Conservation (phyloP, 1,139 yeast genomes). For the Yamadazyma mexicana region DNA sequence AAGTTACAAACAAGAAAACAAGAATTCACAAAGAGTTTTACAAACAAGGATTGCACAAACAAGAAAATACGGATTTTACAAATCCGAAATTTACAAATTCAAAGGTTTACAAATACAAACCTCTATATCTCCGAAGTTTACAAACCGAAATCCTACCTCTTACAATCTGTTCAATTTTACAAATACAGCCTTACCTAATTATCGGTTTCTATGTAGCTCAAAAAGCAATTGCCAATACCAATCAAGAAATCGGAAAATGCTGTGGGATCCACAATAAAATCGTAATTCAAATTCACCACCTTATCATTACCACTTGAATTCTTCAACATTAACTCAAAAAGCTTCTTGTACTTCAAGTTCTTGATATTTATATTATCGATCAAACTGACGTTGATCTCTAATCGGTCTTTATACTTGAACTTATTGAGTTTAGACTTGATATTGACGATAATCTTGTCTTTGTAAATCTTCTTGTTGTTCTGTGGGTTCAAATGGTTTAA, state of each 20-base stretch:
- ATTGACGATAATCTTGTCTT: slow-evolving; percentile 35
- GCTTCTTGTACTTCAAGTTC: slow-evolving; percentile 38
- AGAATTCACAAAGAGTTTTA: too few species aligned
- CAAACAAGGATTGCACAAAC: too few species aligned
- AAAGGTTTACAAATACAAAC: too few species aligned
- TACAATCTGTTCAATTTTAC: neutral
- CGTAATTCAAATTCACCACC: slow-evolving; percentile 41
- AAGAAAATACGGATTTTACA: too few species aligned
- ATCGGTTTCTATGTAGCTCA: slow-evolving; percentile 15
- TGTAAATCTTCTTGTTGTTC: slow-evolving; percentile 33
- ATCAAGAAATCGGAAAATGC: slow-evolving; percentile 22
- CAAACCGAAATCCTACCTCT: too few species aligned
- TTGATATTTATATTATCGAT: slow-evolving; percentile 39
- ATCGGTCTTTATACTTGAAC: slow-evolving; percentile 20
- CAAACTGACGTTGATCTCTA: slow-evolving; percentile 28
- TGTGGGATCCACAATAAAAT: slow-evolving; percentile 31
- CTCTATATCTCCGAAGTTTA: too few species aligned
- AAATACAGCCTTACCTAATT: neutral
- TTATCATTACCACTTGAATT: slow-evolving; percentile 26
- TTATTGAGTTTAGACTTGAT: slow-evolving; percentile 34
- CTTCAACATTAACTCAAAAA: slow-evolving; percentile 42
- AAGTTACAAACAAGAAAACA: too few species aligned
- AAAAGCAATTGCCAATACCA: slow-evolving; percentile 27
- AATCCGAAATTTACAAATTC: too few species aligned
- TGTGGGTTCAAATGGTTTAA: slow-evolving; percentile 28